phyloP scores from a whole-genome alignment of 352 stramenopile species.

The Plasmopara halstedii region DNA sequence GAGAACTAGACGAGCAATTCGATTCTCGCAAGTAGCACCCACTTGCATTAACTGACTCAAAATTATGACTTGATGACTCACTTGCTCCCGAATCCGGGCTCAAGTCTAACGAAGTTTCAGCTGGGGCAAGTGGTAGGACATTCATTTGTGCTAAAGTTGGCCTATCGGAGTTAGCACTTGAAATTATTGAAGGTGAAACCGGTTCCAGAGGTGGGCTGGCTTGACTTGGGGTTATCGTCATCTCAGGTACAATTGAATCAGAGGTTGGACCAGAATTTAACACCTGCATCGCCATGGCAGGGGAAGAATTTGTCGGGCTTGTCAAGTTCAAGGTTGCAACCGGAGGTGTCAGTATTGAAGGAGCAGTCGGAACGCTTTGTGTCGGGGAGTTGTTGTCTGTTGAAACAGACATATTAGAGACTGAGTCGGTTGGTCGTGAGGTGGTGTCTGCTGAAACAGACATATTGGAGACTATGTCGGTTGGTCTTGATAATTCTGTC shows the following conservation, averaged over 20 bases:
- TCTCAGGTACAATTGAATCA: not conserved
- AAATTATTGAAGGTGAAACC: too few relatives aligned
- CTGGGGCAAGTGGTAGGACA: not conserved
- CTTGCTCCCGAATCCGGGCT: not conserved
- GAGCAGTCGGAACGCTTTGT: not conserved
- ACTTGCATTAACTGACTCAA: not conserved
- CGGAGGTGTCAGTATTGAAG: not conserved
- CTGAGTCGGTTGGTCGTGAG: not conserved
- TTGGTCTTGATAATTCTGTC: not conserved
- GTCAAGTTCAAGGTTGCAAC: not conserved
- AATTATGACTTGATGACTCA: too few relatives aligned
- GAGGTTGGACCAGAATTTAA: not conserved
- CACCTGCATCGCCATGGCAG: not conserved
- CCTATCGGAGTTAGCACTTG: too few relatives aligned
- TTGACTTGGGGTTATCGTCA: not conserved
- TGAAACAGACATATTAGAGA: not conserved
- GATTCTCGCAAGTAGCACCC: not conserved
- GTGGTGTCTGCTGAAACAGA: not conserved
- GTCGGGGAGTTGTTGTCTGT: not conserved
- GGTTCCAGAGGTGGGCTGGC: too few relatives aligned
- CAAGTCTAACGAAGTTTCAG: not conserved
- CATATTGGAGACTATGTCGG: not conserved
- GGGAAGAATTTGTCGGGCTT: not conserved
- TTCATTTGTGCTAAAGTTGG: not conserved
- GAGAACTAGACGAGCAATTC: not conserved